Percentiles rank a stretch among this genome's conserved stretches.
These are phyloP conservation scores for Leccinum obscurum DNA, from an alignment of 768 basidiomycete species.

Conservation along the genomic window DNA sequence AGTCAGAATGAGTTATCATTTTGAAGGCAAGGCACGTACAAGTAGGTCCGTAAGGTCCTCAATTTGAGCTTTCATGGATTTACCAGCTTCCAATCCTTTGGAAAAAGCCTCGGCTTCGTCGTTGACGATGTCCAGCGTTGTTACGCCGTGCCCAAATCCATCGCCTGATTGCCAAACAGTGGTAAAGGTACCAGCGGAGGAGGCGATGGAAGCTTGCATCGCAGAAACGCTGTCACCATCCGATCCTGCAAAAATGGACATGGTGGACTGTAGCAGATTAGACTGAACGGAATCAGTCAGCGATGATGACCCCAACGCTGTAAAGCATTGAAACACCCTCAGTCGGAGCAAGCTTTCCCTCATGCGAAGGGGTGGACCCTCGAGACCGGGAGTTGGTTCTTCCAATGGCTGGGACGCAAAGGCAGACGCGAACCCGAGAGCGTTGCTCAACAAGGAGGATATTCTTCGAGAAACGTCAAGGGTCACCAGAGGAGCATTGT, in stretches of 20 bases:
- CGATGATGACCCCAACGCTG: slow-evolving; percentile 72
- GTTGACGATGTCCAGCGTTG: slow-evolving; percentile 58
- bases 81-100: slow-evolving; percentile 30
- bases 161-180: slow-evolving; percentile 86
- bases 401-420: slow-evolving; percentile 73
- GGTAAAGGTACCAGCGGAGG: slow-evolving; percentile 79
- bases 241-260: slow-evolving; percentile 81
- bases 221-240: slow-evolving; percentile 82
- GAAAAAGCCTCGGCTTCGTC: slow-evolving; percentile 37
- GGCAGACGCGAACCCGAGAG: slow-evolving; percentile 85
- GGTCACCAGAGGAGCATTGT: slow-evolving; percentile 80
- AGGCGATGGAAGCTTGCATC: slow-evolving; percentile 89
- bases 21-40: slow-evolving; percentile 44
- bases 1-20: neutral
- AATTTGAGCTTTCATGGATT: slow-evolving; percentile 73
- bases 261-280: slow-evolving; percentile 75
- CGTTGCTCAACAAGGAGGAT: slow-evolving; percentile 83
- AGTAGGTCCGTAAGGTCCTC: slow-evolving; percentile 77
- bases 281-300: slow-evolving; percentile 84
- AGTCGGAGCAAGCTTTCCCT: slow-evolving; percentile 83
- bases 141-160: slow-evolving; percentile 91
- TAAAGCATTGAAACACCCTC: slow-evolving; percentile 88
- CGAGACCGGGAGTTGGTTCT: slow-evolving; percentile 46
- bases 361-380: slow-evolving; percentile 63
- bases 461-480: slow-evolving; percentile 90